Evolutionary conservation across 805 yeast genomes (phyloP), one percentile per base, ranked within the genome.

Genomic region (Vanderwaltozyma tropicalis): DNA sequence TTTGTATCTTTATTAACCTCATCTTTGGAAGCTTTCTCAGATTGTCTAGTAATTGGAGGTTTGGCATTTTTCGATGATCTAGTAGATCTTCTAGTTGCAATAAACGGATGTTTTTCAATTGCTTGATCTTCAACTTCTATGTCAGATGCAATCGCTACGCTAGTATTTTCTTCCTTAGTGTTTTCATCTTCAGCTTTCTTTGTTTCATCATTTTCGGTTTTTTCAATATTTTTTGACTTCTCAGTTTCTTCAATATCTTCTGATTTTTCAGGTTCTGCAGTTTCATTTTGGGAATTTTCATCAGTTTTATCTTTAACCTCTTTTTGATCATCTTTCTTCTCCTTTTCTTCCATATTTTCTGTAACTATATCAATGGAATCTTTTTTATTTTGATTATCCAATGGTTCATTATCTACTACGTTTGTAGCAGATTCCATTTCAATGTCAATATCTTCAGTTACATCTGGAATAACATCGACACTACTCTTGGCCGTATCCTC

Each of bases 131-230:
- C 43, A 10, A 28, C 37, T 22, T 45, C 49, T 24, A 36, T 43
- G 14, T 41, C 48, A 8, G 37, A 33, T 22, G 38, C 32, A 17
- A 30, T 45, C 17, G 39, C 30, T 9, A 42, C 46, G 19, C 42
- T 47, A 22, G 39, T 49, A 21, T 44, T 49, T 3, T 42, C 53
- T 14, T 28, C 39, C 14, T 28, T 34, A 15, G 40, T 41, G 16
- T 34, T 45, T 7, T 42, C 44, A 5, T 34, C 14, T 19, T 31
- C 39, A 11, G n/a, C n/a, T 13, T 17, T 13, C 2, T 21, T 36
- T 4, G 28, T 38, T 25, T 34, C 35, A 11, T 16, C 41, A 10
- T 35, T 30, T 12, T 22, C 24, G 1, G 31, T 10, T 17, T 28
- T 32, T 11, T 28, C 38, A 1, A 29, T 28, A 21, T 34, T 39